Conservation (phyloP, 805 yeast genomes). For the Pichia ethanolica region DNA sequence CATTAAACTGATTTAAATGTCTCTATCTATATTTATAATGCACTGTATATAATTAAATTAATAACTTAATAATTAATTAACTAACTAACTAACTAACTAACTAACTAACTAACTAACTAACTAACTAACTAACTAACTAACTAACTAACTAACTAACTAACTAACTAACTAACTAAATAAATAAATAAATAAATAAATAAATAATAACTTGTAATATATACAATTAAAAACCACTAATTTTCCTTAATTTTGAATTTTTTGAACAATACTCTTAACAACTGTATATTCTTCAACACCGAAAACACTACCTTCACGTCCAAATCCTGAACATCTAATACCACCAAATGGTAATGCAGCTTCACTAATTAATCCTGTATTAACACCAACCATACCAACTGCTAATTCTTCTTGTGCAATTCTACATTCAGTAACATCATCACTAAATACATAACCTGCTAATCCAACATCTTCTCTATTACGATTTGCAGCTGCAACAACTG, state of each 20-base stretch:
- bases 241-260: constrained; percentile 12
- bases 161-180: no score
- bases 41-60: no score
- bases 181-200: no score
- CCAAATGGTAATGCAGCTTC: constrained; percentile 63
- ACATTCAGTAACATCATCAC: constrained; percentile 43
- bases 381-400: constrained; percentile 73
- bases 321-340: constrained; percentile 66
- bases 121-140: no score
- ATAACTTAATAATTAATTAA: no score
- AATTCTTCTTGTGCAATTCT: constrained; percentile 53
- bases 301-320: constrained; percentile 71
- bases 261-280: constrained; percentile 52
- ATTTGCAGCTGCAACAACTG: constrained; percentile 53
- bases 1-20: no score
- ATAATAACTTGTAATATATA: no score
- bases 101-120: no score
- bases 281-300: constrained; percentile 69
- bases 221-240: no score
- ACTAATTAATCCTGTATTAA: constrained; percentile 63
- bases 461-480: constrained; percentile 47
- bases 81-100: no score
- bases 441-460: constrained; percentile 65
- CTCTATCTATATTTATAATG: no score
- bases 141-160: no score